Conservation (phyloP, 306 rosid species). For the Inga oerstediana region DNA sequence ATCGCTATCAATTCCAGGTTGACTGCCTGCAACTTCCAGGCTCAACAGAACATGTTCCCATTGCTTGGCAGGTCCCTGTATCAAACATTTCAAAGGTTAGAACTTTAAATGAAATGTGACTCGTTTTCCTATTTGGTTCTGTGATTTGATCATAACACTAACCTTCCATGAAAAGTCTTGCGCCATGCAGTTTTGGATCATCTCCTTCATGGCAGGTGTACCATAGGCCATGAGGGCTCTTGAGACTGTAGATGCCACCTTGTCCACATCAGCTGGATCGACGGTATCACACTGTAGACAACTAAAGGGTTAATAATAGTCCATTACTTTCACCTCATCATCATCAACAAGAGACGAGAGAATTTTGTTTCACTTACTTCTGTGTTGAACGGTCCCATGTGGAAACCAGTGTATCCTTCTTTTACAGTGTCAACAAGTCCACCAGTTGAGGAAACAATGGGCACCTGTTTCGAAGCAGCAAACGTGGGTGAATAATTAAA, state of each 20-base stretch:
- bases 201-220: slow-evolving; percentile 47
- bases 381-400: slow-evolving; percentile 57
- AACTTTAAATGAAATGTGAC: background rate
- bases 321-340: slow-evolving; percentile 12
- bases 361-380: slow-evolving; percentile 48
- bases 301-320: slow-evolving; percentile 9
- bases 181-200: slow-evolving; percentile 70
- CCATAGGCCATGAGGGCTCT: slow-evolving; percentile 57
- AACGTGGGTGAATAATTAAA: slow-evolving; percentile 4
- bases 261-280: slow-evolving; percentile 64
- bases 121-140: slow-evolving; percentile 12
- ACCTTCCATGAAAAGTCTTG: slow-evolving; percentile 92
- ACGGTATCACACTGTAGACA: slow-evolving; percentile 65
- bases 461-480: slow-evolving; percentile 46
- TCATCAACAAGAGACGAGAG: slow-evolving; percentile 12
- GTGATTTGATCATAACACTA: slow-evolving; percentile 7
- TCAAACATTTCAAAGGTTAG: slow-evolving; percentile 6
- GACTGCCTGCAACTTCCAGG: slow-evolving; percentile 65
- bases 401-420: slow-evolving; percentile 87
- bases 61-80: slow-evolving; percentile 76
- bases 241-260: slow-evolving; percentile 46
- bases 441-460: slow-evolving; percentile 82
- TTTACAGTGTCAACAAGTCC: slow-evolving; percentile 86
- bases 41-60: slow-evolving; percentile 79
- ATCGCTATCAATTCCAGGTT: slow-evolving; percentile 72